A percentile compares a stretch with the other conserved stretches of the same genome.
phyloP scores from a whole-genome alignment of 371 early-diverging fungal species.

The Mucor saturninus region DNA sequence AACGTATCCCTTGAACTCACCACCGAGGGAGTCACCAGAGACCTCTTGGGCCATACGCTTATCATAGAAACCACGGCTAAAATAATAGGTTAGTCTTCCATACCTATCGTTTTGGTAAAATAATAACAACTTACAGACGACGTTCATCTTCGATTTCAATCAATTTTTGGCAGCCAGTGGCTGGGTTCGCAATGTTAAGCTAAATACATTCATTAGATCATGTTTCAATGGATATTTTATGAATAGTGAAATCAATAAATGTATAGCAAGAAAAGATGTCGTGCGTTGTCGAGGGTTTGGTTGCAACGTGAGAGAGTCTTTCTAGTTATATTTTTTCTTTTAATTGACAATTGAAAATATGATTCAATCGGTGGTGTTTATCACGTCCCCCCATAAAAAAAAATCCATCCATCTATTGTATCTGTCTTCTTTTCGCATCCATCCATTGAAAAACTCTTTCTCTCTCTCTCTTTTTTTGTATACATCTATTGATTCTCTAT shows the following conservation, averaged over 20 bases:
- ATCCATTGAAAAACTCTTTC: background rate
- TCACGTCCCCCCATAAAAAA: background rate
- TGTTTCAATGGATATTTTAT: background rate
- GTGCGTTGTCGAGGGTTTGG: too few relatives aligned
- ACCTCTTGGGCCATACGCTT: conserved; percentile 98
- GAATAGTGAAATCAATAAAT: too few relatives aligned
- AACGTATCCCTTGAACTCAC: conserved; percentile 99
- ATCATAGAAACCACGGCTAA: conserved; percentile 96
- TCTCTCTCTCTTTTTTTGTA: background rate
- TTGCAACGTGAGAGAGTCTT: too few relatives aligned
- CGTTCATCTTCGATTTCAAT: conserved; percentile 96
- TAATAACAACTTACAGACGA: conserved; percentile 70
- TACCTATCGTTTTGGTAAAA: background rate
- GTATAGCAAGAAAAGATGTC: too few relatives aligned
- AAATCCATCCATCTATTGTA: background rate
- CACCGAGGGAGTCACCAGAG: conserved; percentile 95
- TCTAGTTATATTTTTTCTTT: background rate
- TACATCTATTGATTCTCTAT: conserved; percentile 7
- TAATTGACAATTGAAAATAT: background rate
- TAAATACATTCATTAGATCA: conserved; percentile 3
- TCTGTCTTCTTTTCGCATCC: background rate
- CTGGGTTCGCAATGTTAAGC: conserved; percentile 94
- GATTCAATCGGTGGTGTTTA: background rate
- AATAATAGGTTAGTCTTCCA: background rate
- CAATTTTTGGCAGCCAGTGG: conserved; percentile 96